Conservation (phyloP, 306 rosid genomes). For the Geum urbanum region DNA sequence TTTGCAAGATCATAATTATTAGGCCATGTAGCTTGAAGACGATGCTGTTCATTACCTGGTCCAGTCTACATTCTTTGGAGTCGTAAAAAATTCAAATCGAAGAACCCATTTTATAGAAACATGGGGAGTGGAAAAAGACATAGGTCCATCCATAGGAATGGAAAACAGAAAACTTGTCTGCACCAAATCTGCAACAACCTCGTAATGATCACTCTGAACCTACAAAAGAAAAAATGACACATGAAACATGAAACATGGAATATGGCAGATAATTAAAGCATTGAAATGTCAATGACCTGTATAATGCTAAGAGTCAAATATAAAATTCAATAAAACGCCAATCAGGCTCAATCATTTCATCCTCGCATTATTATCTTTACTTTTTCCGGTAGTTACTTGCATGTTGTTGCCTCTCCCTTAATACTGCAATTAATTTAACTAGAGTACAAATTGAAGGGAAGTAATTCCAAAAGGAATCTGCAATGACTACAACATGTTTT, state of each 20-base stretch:
- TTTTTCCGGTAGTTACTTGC: background rate
- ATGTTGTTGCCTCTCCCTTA: background rate
- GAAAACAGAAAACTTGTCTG: conserved; percentile 99
- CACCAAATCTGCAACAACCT: conserved; percentile 89
- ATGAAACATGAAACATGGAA: conserved; percentile 24
- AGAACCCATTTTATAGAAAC: conserved; percentile 94
- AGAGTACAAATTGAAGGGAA: background rate
- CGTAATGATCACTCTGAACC: conserved; percentile 95
- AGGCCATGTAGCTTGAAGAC: background rate
- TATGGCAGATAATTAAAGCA: conserved; percentile 18
- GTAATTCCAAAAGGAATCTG: background rate
- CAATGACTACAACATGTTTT: background rate
- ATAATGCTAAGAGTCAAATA: background rate
- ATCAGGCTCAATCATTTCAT: conserved; percentile 5
- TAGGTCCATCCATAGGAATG: conserved; percentile 96
- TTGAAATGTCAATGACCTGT: conserved; percentile 11
- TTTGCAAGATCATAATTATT: background rate
- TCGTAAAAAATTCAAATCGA: conserved; percentile 90
- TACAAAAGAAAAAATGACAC: conserved; percentile 28
- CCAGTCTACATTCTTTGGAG: conserved; percentile 86
- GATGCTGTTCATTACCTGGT: conserved; percentile 49
- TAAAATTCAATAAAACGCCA: background rate
- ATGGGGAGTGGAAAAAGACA: conserved; percentile 93
- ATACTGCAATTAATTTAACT: background rate
- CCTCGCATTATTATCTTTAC: background rate